Evolutionary conservation across 202 grass and related monocot species (phyloP).

Genomic region (Schoenoplectus tabernaemontani): DNA sequence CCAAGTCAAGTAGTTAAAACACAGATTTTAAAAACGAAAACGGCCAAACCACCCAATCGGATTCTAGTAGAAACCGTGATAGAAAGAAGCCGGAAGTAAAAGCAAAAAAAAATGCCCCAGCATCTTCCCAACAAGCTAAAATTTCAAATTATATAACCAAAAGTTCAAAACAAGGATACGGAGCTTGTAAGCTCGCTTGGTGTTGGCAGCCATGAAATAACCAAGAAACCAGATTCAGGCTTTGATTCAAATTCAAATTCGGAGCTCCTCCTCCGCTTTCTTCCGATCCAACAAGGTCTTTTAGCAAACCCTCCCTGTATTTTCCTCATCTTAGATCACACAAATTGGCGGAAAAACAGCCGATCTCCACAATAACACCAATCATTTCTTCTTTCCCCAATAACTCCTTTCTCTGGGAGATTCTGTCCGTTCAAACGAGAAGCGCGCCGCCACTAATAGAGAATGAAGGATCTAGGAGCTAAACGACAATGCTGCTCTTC

Average conservation of each 20-base stretch:
- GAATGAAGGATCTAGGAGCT: conserved; percentile 21
- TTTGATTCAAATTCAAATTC: conserved; percentile 1
- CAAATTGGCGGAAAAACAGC: conserved; percentile 18
- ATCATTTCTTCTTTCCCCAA: conserved; percentile 21
- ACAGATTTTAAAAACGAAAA: background rate
- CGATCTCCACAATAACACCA: conserved; percentile 34
- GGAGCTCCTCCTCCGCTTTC: conserved; percentile 18
- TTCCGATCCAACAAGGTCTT: conserved; percentile 6
- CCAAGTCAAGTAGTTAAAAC: background rate
- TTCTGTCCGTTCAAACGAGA: background rate
- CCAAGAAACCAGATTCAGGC: background rate
- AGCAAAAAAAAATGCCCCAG: conserved; percentile 11
- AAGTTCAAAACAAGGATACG: conserved; percentile 62
- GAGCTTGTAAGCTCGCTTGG: conserved; percentile 98
- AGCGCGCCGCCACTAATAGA: conserved; percentile 18
- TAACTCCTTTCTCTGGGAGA: background rate
- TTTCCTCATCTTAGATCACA: conserved; percentile 77
- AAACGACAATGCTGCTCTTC: conserved; percentile 13
- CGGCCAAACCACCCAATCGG: background rate
- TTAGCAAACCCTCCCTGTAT: background rate
- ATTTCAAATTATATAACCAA: background rate
- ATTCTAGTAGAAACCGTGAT: background rate
- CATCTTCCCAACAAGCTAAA: conserved; percentile 11
- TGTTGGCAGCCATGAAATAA: conserved; percentile 69
- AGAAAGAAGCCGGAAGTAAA: background rate